Evolutionary conservation across 1,139 yeast genomes (phyloP), one percentile per base, ranked within the genome.

Genomic region (Scheffersomyces parashehatae): DNA sequence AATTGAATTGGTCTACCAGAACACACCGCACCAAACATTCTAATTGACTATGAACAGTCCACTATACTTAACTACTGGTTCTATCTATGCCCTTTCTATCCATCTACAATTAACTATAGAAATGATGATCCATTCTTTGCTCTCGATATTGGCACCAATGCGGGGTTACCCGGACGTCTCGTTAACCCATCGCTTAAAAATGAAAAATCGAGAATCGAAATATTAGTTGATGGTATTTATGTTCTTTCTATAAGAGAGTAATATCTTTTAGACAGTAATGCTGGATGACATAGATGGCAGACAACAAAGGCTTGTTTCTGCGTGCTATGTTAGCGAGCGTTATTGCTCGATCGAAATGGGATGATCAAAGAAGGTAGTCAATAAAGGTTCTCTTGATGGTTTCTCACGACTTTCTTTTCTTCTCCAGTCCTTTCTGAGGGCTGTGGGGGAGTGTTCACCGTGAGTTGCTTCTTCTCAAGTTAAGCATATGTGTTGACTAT

Each of bases 11-110:
- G 81, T 56, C 82, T 68, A 33, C 83, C 82, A 31, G 82, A 77
- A 60, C 82, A 77, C 28, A 79, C 78, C 8, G 80, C 79, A 12
- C 81, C 84, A 58, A 79, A 79, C 80, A 78, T 76, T 26, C 20
- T 44, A 14, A 4, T 44, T 20, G 26, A 20, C 26, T 37, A 16
- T 24, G 13, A 10, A 20, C 10, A 3, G 9, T 15, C 10, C 28
- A 16, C 36, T 34, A 7, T 13, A 14, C 14, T 16, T 16, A 13
- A n/a, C 10, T 34, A 16, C 8, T 20, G 26, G 7, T 20, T 6
- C 26, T 20, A 5, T 3, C 8, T 20, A 6, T 20, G 26, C 26
- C 26, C 26, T 20, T 20, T 20, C 26, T 5, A 20, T 20, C 4
- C 26, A 5, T 20, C 8, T 7, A 12, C 12, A 3, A 7, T 14